Conservation (phyloP, 2,329 filamentous ascomycete genomes). For the Cladosporium sp. region DNA sequence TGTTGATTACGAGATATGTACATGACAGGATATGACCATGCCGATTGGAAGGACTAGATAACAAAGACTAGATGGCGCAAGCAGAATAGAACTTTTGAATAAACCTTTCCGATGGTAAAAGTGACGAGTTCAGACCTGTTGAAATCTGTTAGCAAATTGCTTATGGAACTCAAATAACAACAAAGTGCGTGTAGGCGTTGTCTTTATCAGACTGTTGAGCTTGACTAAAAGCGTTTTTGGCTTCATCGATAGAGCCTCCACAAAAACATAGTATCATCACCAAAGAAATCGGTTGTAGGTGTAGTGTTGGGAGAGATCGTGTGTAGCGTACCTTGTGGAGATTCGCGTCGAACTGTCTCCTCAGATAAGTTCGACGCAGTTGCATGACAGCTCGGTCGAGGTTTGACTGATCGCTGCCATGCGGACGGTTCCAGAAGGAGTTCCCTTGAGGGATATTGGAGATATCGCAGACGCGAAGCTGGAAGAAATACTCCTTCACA, state of each 20-base stretch:
- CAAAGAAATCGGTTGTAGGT: slow-evolving; percentile 14
- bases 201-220: slow-evolving; percentile 52
- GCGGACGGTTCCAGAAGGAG: background rate
- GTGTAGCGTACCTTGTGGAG: slow-evolving; percentile 4
- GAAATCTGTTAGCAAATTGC: background rate
- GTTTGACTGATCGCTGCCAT: background rate
- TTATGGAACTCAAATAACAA: background rate
- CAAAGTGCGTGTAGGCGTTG: background rate
- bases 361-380: background rate
- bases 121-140: background rate
- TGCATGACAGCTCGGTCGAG: background rate
- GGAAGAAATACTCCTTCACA: background rate
- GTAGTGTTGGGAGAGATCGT: background rate
- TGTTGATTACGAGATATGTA: background rate
- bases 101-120: background rate
- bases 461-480: background rate
- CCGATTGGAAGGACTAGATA: background rate
- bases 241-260: slow-evolving; percentile 33
- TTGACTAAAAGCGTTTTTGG: slow-evolving; percentile 40
- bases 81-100: too few species aligned
- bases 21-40: background rate
- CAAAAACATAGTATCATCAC: slow-evolving; percentile 35
- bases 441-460: too few species aligned
- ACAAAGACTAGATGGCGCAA: background rate
- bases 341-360: background rate